phyloP scores from a whole-genome alignment of 2,329 filamentous ascomycete species.

The Exophiala viscosa region DNA sequence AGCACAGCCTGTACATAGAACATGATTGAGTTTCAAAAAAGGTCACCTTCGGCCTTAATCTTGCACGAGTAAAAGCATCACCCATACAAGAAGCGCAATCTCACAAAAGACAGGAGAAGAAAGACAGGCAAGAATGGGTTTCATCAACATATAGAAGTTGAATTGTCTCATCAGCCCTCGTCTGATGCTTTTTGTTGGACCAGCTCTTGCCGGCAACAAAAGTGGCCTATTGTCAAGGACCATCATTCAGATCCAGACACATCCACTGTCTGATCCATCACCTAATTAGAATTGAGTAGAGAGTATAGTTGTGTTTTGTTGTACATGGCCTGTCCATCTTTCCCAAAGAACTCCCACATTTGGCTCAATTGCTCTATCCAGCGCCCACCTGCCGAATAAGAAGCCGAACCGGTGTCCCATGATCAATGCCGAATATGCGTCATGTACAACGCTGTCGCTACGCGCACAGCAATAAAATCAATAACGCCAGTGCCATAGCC shows the following conservation, averaged over 20 bases:
- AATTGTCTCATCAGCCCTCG: conserved; percentile 13
- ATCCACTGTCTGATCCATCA: conserved; percentile 7
- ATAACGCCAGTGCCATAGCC: conserved; percentile 3
- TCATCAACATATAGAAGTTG: conserved; percentile 20
- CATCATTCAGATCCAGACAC: conserved; percentile 11
- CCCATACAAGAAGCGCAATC: too few species aligned
- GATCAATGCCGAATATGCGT: neutral
- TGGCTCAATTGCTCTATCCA: conserved; percentile 7
- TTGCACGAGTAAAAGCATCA: too few species aligned
- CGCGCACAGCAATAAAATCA: too few species aligned
- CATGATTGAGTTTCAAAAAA: neutral
- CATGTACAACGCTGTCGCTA: conserved; percentile 3
- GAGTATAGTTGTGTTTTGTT: conserved; percentile 24
- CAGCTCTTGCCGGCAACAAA: conserved; percentile 13
- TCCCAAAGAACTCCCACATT: neutral
- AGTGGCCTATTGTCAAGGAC: conserved; percentile 10
- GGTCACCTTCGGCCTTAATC: too few species aligned
- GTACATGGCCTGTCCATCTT: conserved; percentile 13
- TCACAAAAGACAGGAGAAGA: neutral
- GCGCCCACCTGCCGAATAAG: conserved; percentile 8
- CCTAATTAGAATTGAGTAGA: conserved; percentile 25
- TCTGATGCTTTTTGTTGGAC: neutral
- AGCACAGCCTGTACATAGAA: neutral
- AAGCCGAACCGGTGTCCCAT: neutral
- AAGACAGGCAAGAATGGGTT: neutral